phyloP scores from a whole-genome alignment of 345 rosid genomes.

The Arabidopsis suecica region DNA sequence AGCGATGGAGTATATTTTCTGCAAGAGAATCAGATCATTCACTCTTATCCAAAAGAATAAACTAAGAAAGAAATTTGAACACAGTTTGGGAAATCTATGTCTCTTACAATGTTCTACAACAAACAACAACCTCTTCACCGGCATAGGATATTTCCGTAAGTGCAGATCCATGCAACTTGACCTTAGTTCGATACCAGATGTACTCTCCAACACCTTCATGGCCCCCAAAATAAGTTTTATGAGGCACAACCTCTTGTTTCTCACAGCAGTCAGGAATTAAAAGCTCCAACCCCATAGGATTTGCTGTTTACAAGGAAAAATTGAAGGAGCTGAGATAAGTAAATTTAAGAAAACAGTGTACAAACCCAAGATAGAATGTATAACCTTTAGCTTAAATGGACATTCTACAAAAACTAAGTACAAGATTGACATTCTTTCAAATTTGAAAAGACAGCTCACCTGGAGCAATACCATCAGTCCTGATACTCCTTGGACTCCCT shows the following conservation, averaged over 20 bases:
- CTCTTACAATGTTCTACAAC: conserved; percentile 76
- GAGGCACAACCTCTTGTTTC: conserved; percentile 73
- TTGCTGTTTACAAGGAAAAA: conserved; percentile 57
- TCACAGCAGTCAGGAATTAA: conserved; percentile 73
- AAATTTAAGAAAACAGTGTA: conserved; percentile 15
- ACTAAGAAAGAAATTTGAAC: conserved; percentile 24
- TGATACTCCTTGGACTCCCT: conserved; percentile 72
- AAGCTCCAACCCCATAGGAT: conserved; percentile 91
- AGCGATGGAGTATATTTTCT: conserved; percentile 85
- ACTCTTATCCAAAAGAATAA: conserved; percentile 19
- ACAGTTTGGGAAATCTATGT: conserved; percentile 26
- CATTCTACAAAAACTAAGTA: conserved; percentile 18
- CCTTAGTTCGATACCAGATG: conserved; percentile 78
- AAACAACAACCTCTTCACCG: conserved; percentile 55
- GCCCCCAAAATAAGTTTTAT: conserved; percentile 86
- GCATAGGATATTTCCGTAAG: conserved; percentile 60
- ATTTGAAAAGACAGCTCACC: conserved; percentile 58
- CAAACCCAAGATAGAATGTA: conserved; percentile 16
- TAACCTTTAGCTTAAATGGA: conserved; percentile 11
- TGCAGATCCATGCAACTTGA: conserved; percentile 63
- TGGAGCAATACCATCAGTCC: conserved; percentile 69
- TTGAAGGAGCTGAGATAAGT: conserved; percentile 25
- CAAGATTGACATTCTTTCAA: conserved; percentile 4
- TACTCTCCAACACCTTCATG: conserved; percentile 84
- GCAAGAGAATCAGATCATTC: conserved; percentile 38